Evolutionary conservation across 2,329 filamentous ascomycete species (phyloP), one percentile per base, ranked within the genome.

Genomic region (Venturia nashicola): DNA sequence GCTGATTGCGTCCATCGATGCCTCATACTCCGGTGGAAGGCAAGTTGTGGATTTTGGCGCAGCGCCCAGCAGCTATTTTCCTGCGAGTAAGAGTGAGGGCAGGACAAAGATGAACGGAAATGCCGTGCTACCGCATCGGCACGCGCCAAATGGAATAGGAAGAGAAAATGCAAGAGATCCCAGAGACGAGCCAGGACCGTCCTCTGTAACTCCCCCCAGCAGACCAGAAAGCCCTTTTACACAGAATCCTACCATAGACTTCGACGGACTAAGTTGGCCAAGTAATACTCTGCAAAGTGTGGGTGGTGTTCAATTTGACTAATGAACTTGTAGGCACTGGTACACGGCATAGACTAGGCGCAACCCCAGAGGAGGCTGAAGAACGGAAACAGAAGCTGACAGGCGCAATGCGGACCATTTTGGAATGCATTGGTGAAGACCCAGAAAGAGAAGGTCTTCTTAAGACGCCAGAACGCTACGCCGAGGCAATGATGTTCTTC

Each of bases 401-500:
- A 0, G 83, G 83, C 55, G 85, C 85, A 55, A 82, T 87, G 16
- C 76, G 79, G 62, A 87, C 85, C 0, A 85, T 87, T 51, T 73
- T 87, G 18, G 84, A 87, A 71, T 87, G 85, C 67, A 80, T 87
- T 23, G 85, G 85, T 59, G 85, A 87, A 70, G 85, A 87, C 67
- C 83, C 84, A 0, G 81, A 86, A 65, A 78, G 85, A 61, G 85
- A 87, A 70, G 85, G 85, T 4, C 75, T 87, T 62, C 77, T 80
- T n/a, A 80, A 82, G 61, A 87, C 85, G 0, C 94, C 94, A 0
- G 85, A 89, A 71, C 84, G 94, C 66, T 99, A 97, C 74, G 93
- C 94, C 59, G 94, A 96, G 76, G 94, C 94, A 16, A 86, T 99
- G 83, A 84, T 97, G 67, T 95, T 89, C 79, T 91, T 99, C 76